Percentiles rank a stretch among this genome's conserved stretches.
Evolutionary conservation across 139 green algal genomes (phyloP).

Genomic region (Chlamydomonas applanata): DNA sequence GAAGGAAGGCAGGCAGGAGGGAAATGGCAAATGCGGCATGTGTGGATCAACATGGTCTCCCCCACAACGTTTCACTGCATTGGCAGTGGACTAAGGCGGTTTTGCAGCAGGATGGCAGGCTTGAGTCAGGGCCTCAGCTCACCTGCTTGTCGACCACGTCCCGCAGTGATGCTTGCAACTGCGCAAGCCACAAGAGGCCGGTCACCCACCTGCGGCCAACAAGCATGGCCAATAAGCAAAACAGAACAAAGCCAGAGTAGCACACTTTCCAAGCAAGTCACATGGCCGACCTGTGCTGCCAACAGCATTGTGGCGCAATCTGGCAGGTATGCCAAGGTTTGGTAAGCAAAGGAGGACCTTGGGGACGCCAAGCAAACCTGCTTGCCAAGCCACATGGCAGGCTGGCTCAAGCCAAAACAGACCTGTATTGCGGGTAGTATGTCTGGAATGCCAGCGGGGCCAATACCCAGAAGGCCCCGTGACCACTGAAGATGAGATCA

Average conservation of each 20-base stretch:
- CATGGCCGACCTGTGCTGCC: neutral
- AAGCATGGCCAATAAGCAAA: neutral
- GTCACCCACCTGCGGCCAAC: neutral
- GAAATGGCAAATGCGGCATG: too few species aligned
- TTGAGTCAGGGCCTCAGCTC: too few species aligned
- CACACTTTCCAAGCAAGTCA: neutral
- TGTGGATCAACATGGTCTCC: too few species aligned
- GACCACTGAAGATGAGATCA: conserved; percentile 75
- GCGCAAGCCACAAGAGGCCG: conserved; percentile 52
- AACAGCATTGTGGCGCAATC: neutral
- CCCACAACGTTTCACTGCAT: too few species aligned
- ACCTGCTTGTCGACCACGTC: conserved; percentile 43
- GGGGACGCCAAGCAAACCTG: neutral
- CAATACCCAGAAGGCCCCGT: conserved; percentile 67
- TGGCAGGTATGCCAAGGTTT: neutral
- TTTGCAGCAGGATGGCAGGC: too few species aligned
- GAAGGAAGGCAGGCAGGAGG: too few species aligned
- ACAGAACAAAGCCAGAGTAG: neutral
- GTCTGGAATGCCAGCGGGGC: conserved; percentile 58
- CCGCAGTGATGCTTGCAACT: conserved; percentile 49
- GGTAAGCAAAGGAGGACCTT: neutral
- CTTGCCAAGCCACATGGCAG: neutral
- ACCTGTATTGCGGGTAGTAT: conserved; percentile 47
- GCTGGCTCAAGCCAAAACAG: neutral
- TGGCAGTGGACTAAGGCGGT: too few species aligned